phyloP scores from a whole-genome alignment of 306 rosid genomes.

The Prunus armeniaca region DNA sequence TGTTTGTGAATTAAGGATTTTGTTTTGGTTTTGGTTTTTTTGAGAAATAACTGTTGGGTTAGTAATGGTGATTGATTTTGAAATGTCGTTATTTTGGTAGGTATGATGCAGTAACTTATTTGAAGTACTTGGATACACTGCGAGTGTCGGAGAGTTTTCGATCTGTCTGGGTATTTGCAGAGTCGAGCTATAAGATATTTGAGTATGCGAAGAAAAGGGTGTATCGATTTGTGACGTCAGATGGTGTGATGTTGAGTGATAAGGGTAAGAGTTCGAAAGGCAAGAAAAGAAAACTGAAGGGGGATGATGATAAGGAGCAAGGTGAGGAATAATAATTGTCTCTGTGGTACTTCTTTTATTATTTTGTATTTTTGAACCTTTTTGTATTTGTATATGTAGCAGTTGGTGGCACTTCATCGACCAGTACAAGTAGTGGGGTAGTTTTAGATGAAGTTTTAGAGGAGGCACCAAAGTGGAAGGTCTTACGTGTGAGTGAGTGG shows the following conservation, averaged over 20 bases:
- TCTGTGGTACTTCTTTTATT: not conserved
- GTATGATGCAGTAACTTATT: slow-evolving; percentile 88
- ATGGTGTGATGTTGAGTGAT: slow-evolving; percentile 49
- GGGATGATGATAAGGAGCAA: slow-evolving; percentile 43
- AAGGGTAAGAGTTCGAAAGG: slow-evolving; percentile 42
- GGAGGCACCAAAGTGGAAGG: slow-evolving; percentile 99
- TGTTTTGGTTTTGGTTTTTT: not conserved
- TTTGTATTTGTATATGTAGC: slow-evolving; percentile 33
- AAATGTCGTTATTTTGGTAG: slow-evolving; percentile 39
- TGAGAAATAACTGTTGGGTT: not conserved
- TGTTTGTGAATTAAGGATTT: not conserved
- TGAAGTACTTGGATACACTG: slow-evolving; percentile 93
- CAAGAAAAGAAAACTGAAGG: slow-evolving; percentile 68
- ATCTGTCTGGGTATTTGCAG: slow-evolving; percentile 97
- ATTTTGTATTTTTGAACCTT: not conserved
- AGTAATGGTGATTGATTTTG: slow-evolving; percentile 24
- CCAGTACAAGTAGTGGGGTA: slow-evolving; percentile 42
- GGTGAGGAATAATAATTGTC: slow-evolving; percentile 36
- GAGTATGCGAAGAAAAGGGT: slow-evolving; percentile 91
- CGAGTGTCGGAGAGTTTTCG: slow-evolving; percentile 91
- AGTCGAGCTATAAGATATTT: slow-evolving; percentile 90
- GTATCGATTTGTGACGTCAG: slow-evolving; percentile 62
- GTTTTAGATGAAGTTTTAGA: slow-evolving; percentile 87
- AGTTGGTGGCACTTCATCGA: slow-evolving; percentile 46
- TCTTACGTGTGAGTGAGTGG: slow-evolving; percentile 99